A percentile compares a stretch with the other conserved stretches of the same genome.
These are phyloP conservation scores for Salisapilia sapeloensis DNA, from an alignment of 352 stramenopile species.

Conservation along the genomic window DNA sequence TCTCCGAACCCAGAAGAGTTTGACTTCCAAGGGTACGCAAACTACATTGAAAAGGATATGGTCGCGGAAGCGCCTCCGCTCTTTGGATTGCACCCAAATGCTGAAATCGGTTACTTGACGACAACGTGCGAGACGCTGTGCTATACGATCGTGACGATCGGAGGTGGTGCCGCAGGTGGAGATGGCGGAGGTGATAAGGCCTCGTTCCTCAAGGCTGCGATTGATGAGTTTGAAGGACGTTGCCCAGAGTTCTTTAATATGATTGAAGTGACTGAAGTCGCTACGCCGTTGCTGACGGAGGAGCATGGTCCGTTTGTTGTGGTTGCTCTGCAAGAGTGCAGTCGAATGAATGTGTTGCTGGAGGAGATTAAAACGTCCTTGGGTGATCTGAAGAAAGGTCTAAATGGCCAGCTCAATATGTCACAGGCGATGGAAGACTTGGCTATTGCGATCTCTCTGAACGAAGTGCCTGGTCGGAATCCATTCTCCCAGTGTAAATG, in stretches of 20 bases:
- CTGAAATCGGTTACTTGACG: conserved; percentile 91
- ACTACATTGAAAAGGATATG: conserved; percentile 90
- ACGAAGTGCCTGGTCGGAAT: conserved; percentile 89
- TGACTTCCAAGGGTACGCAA: conserved; percentile 68
- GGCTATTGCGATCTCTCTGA: conserved; percentile 80
- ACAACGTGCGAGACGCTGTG: conserved; percentile 86
- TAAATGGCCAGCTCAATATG: conserved; percentile 94
- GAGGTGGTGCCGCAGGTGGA: conserved; percentile 34
- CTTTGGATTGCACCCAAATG: conserved; percentile 91
- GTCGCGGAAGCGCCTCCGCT: conserved; percentile 83
- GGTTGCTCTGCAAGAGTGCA: conserved; percentile 89
- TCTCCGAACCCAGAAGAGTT: conserved; percentile 76
- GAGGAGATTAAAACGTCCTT: conserved; percentile 85
- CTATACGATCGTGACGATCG: conserved; percentile 87
- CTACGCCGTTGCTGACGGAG: conserved; percentile 73
- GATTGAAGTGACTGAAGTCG: conserved; percentile 79
- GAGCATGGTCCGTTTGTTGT: conserved; percentile 89
- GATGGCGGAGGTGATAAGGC: conserved; percentile 57
- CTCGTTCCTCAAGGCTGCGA: conserved; percentile 57
- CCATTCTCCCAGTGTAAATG: conserved; percentile 92
- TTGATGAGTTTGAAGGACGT: conserved; percentile 82
- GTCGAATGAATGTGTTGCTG: conserved; percentile 88
- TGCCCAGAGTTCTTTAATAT: conserved; percentile 88
- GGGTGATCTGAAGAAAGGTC: conserved; percentile 88
- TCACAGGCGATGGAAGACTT: conserved; percentile 90